Base-by-base conservation (phyloP, 148 eudicot genomes). In the Camellia sinensis region DNA sequence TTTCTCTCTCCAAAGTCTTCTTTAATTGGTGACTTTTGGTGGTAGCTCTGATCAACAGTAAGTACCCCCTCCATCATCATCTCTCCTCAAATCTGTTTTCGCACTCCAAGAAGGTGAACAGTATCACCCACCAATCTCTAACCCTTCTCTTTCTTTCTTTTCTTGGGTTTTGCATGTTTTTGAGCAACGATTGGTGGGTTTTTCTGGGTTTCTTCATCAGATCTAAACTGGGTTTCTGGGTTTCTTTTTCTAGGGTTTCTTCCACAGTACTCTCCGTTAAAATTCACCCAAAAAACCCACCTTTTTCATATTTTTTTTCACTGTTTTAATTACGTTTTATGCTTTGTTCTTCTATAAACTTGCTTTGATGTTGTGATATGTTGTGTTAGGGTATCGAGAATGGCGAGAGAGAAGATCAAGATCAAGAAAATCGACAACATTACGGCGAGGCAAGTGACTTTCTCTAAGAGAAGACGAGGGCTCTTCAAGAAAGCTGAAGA, bases 371-470 rank as follows among this genome's bases (percentile, higher is more conserved):
- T 61, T 17, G 21, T 17, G 37, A 29, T 29, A 29, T 29, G 37
- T 61, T 61, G 17, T 3, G 22, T 3, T 61, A n/a, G 22, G 22
- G 21, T 18, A 15, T 15, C 10, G 17, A 61, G 19, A 29, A 87
- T 87, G 89, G 89, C 87, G 13, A 83, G 86, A 18, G 87, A 87
- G 78, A 87, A 72, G 82, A 85, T 85, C 70, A 85, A 87, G 84
- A 84, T 87, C 75, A 84, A 68, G 83, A 87, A 85, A 82, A 87
- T 87, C 65, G 89, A 87, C 57, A 87, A 82, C 67, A 46, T 87
- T 3, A 82, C 89, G 10, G 87, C 89, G 19, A 87, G 89, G 68
- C 89, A 87, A 74, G 89, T 87, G 72, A 87, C 89, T 1, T 84
- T 48, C 52, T 48, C 52, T 48, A 86, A 86, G 84, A 83, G 88